Evolutionary conservation across 768 basidiomycete species (phyloP), one percentile per base, ranked within the genome.

Genomic region (Naganishia vishniacii): DNA sequence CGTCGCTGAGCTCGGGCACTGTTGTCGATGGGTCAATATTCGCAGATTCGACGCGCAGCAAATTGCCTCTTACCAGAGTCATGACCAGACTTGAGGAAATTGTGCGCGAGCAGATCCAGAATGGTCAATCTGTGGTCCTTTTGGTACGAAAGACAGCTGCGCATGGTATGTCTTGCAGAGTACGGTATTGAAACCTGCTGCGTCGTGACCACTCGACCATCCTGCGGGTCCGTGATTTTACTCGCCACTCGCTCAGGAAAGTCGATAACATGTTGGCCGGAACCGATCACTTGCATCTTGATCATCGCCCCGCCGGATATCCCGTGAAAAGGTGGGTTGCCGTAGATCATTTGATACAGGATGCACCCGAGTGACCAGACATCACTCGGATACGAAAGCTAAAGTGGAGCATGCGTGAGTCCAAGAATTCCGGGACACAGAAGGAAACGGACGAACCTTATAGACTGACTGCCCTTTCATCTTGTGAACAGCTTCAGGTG

Each of bases 331-430:
- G 94, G 94, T 0, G 91, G 88, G 20, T 85, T 84, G 18, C 94
- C 91, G 72, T 98, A 98, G 12, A 97, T 84, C 91, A 99, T 97
- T 73, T 99, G 94, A 79, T 99, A 97, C 32, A 98, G 81, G 72
- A 99, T 99, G 77, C 91, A 94, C 1, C 94, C 94, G 1, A 99
- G 81, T 2, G 92, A 95, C 94, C 94, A 99, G 44, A 99, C 90
- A 75, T 99, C 94, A 59, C 89, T 91, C 0, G 92, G 86, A 25
- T 93, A 87, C 3, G 94, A 95, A 59, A 98, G 77, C 80, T 80
- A 65, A 3, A 29, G 31, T 11, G 42, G 6, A 18, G 8, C 18
- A 15, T 11, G 40, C 16, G 20, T 56, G 15, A 64, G 49, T 40
- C 65, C 25, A 58, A 59, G 49, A 16, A 32, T 29, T 37, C n/a